Conservation (phyloP, 2,329 filamentous ascomycete species). For the Cryphonectria naterciae region DNA sequence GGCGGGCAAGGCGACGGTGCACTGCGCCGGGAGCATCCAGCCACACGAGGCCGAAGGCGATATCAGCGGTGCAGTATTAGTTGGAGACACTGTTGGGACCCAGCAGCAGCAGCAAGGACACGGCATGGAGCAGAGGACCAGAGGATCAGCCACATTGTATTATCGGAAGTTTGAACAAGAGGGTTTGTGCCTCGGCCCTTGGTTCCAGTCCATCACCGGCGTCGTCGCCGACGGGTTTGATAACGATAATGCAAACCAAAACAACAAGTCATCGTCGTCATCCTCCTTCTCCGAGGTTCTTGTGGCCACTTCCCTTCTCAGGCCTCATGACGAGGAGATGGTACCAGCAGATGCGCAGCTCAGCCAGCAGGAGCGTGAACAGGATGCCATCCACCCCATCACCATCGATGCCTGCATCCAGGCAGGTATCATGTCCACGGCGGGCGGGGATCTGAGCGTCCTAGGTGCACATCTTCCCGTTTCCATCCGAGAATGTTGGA, state of each 20-base stretch:
- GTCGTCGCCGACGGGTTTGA: background rate
- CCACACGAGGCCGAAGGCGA: too few species aligned
- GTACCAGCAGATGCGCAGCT: background rate
- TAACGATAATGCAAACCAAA: background rate
- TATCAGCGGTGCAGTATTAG: background rate
- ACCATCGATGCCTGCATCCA: constrained; percentile 43
- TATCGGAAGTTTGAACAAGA: background rate
- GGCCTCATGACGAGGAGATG: background rate
- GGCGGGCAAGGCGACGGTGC: constrained; percentile 19
- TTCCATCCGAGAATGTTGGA: background rate
- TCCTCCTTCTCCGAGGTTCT: background rate
- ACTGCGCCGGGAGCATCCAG: constrained; percentile 30
- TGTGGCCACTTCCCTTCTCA: background rate
- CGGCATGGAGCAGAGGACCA: too few species aligned
- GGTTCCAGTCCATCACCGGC: background rate
- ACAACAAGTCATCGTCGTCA: background rate
- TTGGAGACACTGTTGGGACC: background rate
- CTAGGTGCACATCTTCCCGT: background rate
- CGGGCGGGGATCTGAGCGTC: background rate
- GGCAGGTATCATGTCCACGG: constrained; percentile 10
- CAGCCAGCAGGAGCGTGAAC: constrained; percentile 25
- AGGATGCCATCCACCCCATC: constrained; percentile 41
- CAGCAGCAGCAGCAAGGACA: background rate
- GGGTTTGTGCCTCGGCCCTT: background rate
- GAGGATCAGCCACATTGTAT: background rate